A percentile compares a stretch with the other conserved stretches of the same genome.
Conservation (phyloP, 1,139 yeast genomes). For the Geotrichum reessii region DNA sequence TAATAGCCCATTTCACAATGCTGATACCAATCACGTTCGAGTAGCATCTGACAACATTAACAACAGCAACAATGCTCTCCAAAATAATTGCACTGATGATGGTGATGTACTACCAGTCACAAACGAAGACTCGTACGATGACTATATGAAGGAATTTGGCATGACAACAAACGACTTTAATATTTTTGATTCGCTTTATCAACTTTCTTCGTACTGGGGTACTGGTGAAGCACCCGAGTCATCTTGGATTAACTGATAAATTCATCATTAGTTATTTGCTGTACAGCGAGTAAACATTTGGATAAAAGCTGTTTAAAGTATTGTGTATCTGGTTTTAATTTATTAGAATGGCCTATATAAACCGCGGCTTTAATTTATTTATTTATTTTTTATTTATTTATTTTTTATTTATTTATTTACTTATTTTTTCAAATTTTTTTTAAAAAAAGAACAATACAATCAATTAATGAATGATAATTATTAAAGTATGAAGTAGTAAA, state of each 20-base stretch:
- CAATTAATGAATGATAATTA: no score
- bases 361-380: no score
- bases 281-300: no score
- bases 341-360: no score
- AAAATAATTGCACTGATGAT: neutral
- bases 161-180: neutral
- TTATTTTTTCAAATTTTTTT: no score
- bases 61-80: neutral
- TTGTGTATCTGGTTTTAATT: no score
- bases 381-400: no score
- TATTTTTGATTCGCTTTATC: constrained; percentile 2
- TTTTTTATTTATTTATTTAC: no score
- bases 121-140: neutral
- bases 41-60: neutral
- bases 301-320: no score
- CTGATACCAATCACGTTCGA: neutral
- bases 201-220: neutral
- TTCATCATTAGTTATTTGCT: no score
- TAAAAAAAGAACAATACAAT: no score
- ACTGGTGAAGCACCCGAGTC: neutral
- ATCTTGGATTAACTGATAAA: neutral
- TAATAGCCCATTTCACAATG: neutral
- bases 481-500: no score
- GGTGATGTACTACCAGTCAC: neutral
- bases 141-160: neutral